Conservation (phyloP, 2,329 filamentous ascomycete species). For the Aspergillus cejpii region DNA sequence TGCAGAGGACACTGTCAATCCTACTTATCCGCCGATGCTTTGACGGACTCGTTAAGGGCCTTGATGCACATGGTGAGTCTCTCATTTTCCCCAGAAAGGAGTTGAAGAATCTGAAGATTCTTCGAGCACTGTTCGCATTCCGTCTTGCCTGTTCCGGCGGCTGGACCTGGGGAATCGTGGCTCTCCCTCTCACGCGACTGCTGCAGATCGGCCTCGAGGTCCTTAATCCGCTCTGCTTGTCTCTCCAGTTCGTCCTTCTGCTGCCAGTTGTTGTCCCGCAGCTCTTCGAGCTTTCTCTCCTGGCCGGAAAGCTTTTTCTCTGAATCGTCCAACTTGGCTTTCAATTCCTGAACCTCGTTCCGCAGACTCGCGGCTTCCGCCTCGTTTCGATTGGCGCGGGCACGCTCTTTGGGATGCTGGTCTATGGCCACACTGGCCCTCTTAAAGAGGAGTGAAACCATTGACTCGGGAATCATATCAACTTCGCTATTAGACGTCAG, state of each 20-base stretch:
- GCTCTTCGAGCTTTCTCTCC: not conserved
- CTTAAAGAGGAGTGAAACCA: not conserved
- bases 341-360: not conserved
- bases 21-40: no score
- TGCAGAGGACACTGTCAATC: no score
- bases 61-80: not conserved
- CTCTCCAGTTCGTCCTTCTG: not conserved
- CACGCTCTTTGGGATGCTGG: not conserved
- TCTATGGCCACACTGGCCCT: not conserved
- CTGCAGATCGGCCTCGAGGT: not conserved
- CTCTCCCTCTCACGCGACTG: not conserved
- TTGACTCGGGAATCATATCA: not conserved
- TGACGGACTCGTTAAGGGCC: no score
- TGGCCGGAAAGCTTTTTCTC: not conserved
- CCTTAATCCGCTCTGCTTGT: not conserved
- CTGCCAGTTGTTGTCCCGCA: not conserved
- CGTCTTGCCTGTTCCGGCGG: not conserved
- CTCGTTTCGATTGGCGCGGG: not conserved
- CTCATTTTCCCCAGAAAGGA: not conserved
- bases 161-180: not conserved
- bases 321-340: not conserved
- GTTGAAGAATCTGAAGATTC: no score
- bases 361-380: not conserved
- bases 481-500: no score
- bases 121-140: not conserved